Evolutionary conservation across 129 eudicot genomes (phyloP).

Genomic region (Silybum marianum): DNA sequence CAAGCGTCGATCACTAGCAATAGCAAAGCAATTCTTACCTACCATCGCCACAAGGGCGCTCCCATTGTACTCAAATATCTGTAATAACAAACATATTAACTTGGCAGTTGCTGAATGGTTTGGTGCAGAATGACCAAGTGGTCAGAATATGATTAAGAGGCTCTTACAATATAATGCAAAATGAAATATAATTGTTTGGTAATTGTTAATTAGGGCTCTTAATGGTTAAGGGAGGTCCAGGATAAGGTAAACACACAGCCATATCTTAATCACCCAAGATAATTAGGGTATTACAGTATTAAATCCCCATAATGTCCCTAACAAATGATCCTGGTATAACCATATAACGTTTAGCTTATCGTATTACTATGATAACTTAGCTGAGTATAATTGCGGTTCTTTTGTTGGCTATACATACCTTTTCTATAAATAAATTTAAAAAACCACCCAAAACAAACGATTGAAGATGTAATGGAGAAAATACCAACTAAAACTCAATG

Average conservation of each 20-base stretch:
- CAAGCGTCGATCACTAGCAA: conserved; percentile 84
- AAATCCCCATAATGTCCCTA: neutral
- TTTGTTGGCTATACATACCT: neutral
- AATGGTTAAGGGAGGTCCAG: too few species aligned
- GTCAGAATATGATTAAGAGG: too few species aligned
- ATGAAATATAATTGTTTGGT: too few species aligned
- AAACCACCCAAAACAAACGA: neutral
- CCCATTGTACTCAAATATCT: conserved; percentile 96
- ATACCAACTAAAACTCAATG: neutral
- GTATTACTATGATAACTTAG: neutral
- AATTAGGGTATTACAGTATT: neutral
- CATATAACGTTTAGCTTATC: neutral
- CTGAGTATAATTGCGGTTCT: neutral
- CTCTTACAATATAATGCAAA: too few species aligned
- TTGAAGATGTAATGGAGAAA: neutral
- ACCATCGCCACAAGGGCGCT: conserved; percentile 98
- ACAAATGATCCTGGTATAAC: neutral
- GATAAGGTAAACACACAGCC: too few species aligned
- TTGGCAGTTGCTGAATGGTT: neutral
- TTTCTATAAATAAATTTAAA: neutral
- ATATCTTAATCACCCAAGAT: neutral
- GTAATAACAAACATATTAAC: conserved; percentile 8
- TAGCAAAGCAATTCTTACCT: conserved; percentile 93
- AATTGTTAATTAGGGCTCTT: too few species aligned
- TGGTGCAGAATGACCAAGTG: too few species aligned